Percentiles rank a stretch among this genome's conserved stretches.
These are phyloP conservation scores for Arxiozyma heterogenica DNA, from an alignment of 1,139 yeast genomes.

Conservation along the genomic window DNA sequence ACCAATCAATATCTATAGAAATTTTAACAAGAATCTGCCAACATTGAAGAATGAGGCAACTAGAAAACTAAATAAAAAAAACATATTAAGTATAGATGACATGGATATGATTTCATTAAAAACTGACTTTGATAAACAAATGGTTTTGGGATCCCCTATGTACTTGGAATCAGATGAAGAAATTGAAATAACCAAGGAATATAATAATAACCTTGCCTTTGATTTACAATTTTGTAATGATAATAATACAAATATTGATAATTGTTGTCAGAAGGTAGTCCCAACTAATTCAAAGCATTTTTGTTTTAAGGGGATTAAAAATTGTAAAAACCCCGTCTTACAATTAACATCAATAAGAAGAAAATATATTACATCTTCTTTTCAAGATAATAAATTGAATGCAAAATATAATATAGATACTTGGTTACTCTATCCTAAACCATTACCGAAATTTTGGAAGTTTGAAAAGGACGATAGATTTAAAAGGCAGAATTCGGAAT, in stretches of 20 bases:
- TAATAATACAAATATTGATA: not conserved
- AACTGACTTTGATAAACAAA: constrained; percentile 24
- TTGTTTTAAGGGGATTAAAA: constrained; percentile 4
- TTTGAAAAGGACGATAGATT: constrained; percentile 25
- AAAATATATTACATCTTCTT: constrained; percentile 18
- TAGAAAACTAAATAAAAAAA: not conserved
- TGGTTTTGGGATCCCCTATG: constrained; percentile 26
- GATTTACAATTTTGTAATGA: constrained; percentile 1
- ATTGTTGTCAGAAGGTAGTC: constrained; percentile 1
- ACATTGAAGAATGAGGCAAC: constrained; percentile 5
- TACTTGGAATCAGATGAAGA: constrained; percentile 20
- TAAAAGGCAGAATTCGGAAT: constrained; percentile 1
- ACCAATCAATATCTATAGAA: not conserved
- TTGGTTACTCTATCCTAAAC: constrained; percentile 27
- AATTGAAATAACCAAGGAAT: constrained; percentile 7
- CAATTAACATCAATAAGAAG: constrained; percentile 12
- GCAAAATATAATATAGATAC: constrained; percentile 18
- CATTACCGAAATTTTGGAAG: constrained; percentile 29
- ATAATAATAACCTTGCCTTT: constrained; percentile 3
- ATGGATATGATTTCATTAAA: constrained; percentile 23
- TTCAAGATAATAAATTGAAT: constrained; percentile 22
- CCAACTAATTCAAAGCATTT: constrained; percentile 10
- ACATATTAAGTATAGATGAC: constrained; percentile 21
- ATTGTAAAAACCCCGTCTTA: constrained; percentile 12
- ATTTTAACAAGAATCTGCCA: not conserved